phyloP scores from a whole-genome alignment of 1,284 basidiomycete species.

The Sporisorium reilianum region DNA sequence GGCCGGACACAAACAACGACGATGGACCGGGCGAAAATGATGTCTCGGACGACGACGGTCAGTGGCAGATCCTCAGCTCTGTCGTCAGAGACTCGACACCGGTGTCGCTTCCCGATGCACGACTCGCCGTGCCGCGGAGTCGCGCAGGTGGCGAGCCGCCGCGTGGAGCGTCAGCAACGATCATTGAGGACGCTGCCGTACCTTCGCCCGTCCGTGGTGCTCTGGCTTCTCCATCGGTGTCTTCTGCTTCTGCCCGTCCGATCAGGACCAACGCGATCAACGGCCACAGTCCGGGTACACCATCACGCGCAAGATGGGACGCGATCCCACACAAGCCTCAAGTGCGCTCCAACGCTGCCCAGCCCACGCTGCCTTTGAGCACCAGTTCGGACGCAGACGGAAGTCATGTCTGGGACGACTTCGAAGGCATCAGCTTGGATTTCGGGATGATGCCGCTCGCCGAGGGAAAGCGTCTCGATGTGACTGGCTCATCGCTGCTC shows the following conservation, averaged over 20 bases:
- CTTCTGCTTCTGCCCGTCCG: constrained; percentile 10
- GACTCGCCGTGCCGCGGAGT: constrained; percentile 21
- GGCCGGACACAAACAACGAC: not conserved
- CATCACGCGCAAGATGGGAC: constrained; percentile 14
- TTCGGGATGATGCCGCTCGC: constrained; percentile 58
- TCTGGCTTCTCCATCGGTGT: constrained; percentile 14
- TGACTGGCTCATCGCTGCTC: constrained; percentile 5
- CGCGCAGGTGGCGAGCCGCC: constrained; percentile 1
- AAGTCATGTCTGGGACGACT: constrained; percentile 43
- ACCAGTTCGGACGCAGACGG: not conserved
- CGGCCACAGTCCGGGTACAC: constrained; percentile 26
- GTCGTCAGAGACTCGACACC: constrained; percentile 15
- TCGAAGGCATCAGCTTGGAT: constrained; percentile 54
- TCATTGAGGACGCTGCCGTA: not conserved
- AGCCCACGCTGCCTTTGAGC: not conserved
- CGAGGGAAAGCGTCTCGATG: constrained; percentile 8
- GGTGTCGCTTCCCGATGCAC: constrained; percentile 11
- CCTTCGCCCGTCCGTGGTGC: constrained; percentile 7
- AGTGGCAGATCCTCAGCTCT: constrained; percentile 22
- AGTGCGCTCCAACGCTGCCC: not conserved
- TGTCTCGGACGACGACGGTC: constrained; percentile 21
- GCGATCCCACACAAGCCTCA: not conserved
- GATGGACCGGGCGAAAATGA: not conserved
- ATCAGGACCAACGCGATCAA: not conserved
- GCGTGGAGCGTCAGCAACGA: not conserved